phyloP scores from a whole-genome alignment of 306 rosid genomes.

The Rosa multiflora region DNA sequence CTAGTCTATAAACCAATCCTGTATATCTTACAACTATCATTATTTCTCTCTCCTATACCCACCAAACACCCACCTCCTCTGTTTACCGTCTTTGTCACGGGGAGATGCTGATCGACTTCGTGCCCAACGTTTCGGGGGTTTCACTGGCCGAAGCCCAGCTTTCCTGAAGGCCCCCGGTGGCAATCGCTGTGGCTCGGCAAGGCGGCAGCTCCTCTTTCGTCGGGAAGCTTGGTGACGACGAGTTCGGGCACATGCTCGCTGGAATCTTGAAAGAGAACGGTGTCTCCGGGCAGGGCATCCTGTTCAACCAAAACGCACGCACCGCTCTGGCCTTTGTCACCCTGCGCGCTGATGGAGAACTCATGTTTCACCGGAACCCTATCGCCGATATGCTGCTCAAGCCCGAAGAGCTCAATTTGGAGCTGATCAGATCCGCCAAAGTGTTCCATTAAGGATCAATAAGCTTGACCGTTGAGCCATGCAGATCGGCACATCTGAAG shows the following conservation, averaged over 20 bases:
- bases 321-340: conserved; percentile 97
- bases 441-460: conserved; percentile 92
- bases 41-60: too few relatives aligned
- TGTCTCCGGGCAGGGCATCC: conserved; percentile 61
- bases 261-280: conserved; percentile 72
- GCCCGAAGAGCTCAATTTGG: conserved; percentile 79
- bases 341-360: conserved; percentile 90
- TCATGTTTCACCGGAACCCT: conserved; percentile 96
- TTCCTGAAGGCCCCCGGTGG: conserved; percentile 95
- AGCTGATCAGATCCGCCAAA: conserved; percentile 88
- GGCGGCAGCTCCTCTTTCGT: conserved; percentile 86
- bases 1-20: too few relatives aligned
- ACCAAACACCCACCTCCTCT: too few relatives aligned
- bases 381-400: conserved; percentile 92
- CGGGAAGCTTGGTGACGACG: conserved; percentile 93
- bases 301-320: conserved; percentile 77
- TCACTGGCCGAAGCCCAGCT: conserved; percentile 86
- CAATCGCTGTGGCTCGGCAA: conserved; percentile 79
- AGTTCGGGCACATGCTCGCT: conserved; percentile 95
- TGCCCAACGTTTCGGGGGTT: conserved; percentile 80
- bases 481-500: conserved; percentile 90
- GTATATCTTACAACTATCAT: too few relatives aligned
- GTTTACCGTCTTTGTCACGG: conserved; percentile 44
- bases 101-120: conserved; percentile 96
- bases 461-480: conserved; percentile 96